Base-by-base conservation (phyloP, 2,329 filamentous ascomycete species). In the Cladophialophora immunda region DNA sequence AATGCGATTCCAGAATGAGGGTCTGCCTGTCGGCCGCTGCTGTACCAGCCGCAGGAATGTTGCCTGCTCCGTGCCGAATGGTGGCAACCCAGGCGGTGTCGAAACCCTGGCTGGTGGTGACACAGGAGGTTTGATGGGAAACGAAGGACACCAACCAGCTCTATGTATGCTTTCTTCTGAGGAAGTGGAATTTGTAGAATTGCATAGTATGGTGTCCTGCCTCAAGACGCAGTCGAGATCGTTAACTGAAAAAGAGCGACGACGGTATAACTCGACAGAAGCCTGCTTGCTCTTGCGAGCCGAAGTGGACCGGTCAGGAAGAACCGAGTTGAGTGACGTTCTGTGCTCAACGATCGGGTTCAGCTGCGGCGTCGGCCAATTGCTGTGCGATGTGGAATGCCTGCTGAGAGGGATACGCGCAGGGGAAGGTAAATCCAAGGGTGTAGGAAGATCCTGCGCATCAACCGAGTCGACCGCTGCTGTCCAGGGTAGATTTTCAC, bases 81-180 rank as follows among this genome's bases (percentile, higher is more conserved):
- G 78, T 5, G 81, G 81, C 45, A 83, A 71, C 0, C 81, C 81
- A 1, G 80, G 79, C 22, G 81, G 81, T 2, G 81, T 83, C 3
- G 78, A 76, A 19, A 73, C 68, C 66, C 81, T 74, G 32, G 72
- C 64, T 13, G 80, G 80, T 32, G 81, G 79, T 62, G 78, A 75
- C 64, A 75, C 77, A 30, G 53, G 50, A 41, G 56, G 69, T 13
- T 19, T 63, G 52, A 41, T 59, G 22, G 57, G 64, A 60, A 27
- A 54, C 1, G 62, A 73, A 77, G 52, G 65, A 67, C 6, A 71
- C 68, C 29, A 63, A n/a, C 27, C n/a, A 19, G 32, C 19, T 45
- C 47, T 64, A 59, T 66, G 69, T 30, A 74, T 68, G 52, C 64
- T 71, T 30, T 70, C 67, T 41, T 71, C 66, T 2, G 66, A 79